Conservation (phyloP, 2,329 filamentous ascomycete genomes). For the Lomentospora prolificans region DNA sequence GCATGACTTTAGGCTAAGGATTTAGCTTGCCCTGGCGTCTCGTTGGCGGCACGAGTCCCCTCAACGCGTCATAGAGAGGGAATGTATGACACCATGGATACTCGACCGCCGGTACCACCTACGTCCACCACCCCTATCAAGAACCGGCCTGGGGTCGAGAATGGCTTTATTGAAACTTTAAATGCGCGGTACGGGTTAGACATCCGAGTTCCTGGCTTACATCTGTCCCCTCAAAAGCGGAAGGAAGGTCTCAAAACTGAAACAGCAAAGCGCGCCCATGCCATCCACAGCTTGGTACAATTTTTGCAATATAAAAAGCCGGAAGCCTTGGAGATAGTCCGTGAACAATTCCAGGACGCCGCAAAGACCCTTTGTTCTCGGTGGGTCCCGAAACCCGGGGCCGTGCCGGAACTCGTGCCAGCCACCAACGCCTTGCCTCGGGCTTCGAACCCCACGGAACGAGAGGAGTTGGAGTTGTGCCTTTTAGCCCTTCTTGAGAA, state of each 20-base stretch:
- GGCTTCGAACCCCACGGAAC: conserved; percentile 13
- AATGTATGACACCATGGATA: neutral
- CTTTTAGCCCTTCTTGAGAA: conserved; percentile 14
- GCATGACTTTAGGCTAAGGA: neutral
- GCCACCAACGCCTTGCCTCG: conserved; percentile 16
- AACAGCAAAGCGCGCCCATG: conserved; percentile 15
- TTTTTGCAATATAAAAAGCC: conserved; percentile 15
- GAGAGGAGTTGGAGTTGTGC: conserved; percentile 16
- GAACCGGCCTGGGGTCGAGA: neutral
- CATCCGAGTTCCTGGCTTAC: conserved; percentile 16
- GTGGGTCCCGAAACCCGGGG: conserved; percentile 14
- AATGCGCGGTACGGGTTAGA: conserved; percentile 11
- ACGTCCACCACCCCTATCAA: neutral
- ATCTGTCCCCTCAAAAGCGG: conserved; percentile 17
- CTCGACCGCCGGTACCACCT: neutral
- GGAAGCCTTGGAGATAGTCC: conserved; percentile 12
- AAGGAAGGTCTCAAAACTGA: conserved; percentile 13
- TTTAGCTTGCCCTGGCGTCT: neutral
- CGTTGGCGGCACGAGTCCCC: neutral
- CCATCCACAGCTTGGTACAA: conserved; percentile 16
- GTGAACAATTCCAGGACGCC: conserved; percentile 15
- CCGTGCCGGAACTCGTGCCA: conserved; percentile 14
- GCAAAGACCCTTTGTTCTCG: conserved; percentile 8
- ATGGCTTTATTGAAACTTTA: neutral
- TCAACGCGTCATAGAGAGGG: neutral